A percentile compares a stretch with the other conserved stretches of the same genome.
Conservation (phyloP, 2,329 filamentous ascomycete species). For the Hypocreales sp. region DNA sequence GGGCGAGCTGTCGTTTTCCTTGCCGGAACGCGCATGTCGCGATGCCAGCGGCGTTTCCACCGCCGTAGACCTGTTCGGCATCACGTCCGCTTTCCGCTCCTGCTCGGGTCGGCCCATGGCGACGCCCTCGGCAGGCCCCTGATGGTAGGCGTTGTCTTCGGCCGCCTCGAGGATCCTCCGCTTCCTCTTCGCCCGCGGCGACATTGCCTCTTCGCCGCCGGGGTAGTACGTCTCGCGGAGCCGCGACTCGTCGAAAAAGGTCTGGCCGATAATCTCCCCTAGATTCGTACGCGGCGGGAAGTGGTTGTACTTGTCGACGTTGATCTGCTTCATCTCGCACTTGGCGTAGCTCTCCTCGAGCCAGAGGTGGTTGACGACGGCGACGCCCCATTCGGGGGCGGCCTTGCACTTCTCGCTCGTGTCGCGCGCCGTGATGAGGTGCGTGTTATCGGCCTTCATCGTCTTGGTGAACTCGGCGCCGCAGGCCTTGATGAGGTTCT, state of each 20-base stretch:
- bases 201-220: constrained; percentile 36
- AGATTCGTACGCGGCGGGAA: constrained; percentile 86
- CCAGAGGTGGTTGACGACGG: constrained; percentile 91
- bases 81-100: constrained; percentile 25
- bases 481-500: constrained; percentile 73
- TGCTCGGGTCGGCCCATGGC: constrained; percentile 23
- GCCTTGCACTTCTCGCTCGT: constrained; percentile 88
- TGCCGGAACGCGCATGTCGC: too few relatives aligned
- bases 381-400: constrained; percentile 80
- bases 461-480: constrained; percentile 89
- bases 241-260: constrained; percentile 50
- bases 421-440: constrained; percentile 81
- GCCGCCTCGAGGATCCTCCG: constrained; percentile 33
- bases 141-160: constrained; percentile 32
- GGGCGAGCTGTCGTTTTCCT: constrained; percentile 74
- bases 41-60: constrained; percentile 15
- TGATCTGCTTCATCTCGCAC: constrained; percentile 60
- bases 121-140: constrained; percentile 30
- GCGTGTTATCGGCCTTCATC: constrained; percentile 89
- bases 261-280: constrained; percentile 84
- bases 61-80: constrained; percentile 20
- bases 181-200: constrained; percentile 28
- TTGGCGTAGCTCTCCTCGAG: constrained; percentile 93
- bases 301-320: constrained; percentile 62
- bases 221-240: constrained; percentile 55